Evolutionary conservation across 768 basidiomycete genomes (phyloP).

Genomic region (Lentinula detonsa): DNA sequence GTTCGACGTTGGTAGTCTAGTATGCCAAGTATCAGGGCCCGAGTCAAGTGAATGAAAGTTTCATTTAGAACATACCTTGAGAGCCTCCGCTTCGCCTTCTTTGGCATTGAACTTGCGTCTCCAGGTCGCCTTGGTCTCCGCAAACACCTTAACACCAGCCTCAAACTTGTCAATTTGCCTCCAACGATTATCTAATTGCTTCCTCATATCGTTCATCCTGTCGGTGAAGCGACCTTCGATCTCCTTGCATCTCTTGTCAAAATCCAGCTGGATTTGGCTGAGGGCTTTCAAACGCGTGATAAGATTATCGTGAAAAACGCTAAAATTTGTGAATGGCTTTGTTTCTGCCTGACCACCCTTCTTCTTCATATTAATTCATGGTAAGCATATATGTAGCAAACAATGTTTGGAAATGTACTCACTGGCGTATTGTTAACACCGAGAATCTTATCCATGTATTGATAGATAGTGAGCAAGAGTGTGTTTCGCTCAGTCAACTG

Average conservation of each 20-base stretch:
- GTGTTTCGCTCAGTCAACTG: conserved; percentile 93
- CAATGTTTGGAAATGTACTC: conserved; percentile 21
- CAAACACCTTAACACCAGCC: conserved; percentile 71
- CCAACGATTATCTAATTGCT: conserved; percentile 85
- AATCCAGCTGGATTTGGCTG: conserved; percentile 78
- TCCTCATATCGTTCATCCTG: conserved; percentile 71
- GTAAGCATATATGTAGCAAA: neutral
- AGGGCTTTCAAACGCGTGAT: conserved; percentile 82
- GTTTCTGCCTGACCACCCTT: conserved; percentile 74
- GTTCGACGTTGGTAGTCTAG: conserved; percentile 69
- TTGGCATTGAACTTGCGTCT: conserved; percentile 74
- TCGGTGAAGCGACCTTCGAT: conserved; percentile 69
- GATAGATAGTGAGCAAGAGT: conserved; percentile 85
- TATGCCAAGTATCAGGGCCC: neutral
- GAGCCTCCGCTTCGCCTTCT: conserved; percentile 84
- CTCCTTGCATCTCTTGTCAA: conserved; percentile 81
- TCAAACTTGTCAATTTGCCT: conserved; percentile 93
- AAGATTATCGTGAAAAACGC: conserved; percentile 91
- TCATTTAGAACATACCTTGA: conserved; percentile 53
- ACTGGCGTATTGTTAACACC: conserved; percentile 86
- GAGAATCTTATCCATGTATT: conserved; percentile 91
- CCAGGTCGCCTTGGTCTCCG: conserved; percentile 80
- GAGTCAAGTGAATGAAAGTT: neutral
- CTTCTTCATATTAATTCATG: conserved; percentile 40
- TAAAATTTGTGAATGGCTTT: conserved; percentile 91